Evolutionary conservation across 805 yeast species (phyloP).

Genomic region (Lipomyces yamanashiensis): DNA sequence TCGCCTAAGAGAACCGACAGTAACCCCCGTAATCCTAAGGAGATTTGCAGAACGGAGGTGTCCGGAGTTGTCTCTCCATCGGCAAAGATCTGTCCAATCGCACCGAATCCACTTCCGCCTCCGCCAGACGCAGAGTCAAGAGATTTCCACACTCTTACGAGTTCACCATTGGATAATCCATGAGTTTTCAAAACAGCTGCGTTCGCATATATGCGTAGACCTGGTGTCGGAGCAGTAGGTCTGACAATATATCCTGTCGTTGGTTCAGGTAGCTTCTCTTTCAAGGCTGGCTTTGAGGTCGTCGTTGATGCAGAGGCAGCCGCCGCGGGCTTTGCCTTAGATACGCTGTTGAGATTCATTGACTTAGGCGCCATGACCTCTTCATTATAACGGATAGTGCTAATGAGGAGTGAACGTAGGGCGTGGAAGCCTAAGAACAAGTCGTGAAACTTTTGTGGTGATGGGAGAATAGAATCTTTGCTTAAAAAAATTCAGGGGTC

Average conservation of each 20-base stretch:
- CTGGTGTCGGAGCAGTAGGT: conserved; percentile 26
- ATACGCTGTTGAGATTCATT: conserved; percentile 16
- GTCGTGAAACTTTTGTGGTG: not conserved
- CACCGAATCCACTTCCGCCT: conserved; percentile 6
- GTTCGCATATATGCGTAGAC: conserved; percentile 13
- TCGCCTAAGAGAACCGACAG: conserved; percentile 57
- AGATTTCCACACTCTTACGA: conserved; percentile 25
- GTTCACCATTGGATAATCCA: conserved; percentile 21
- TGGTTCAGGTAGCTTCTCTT: conserved; percentile 15
- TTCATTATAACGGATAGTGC: not conserved
- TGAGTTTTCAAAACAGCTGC: conserved; percentile 21
- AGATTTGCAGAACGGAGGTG: conserved; percentile 38
- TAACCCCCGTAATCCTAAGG: conserved; percentile 47
- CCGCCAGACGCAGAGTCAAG: conserved; percentile 3
- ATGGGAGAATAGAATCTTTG: not conserved
- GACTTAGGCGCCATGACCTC: conserved; percentile 22
- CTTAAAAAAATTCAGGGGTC: conserved; percentile 7
- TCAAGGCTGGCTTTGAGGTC: not conserved
- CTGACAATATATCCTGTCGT: conserved; percentile 30
- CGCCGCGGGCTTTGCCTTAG: conserved; percentile 10
- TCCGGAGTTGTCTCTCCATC: conserved; percentile 16
- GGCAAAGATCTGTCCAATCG: conserved; percentile 21
- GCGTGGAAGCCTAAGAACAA: too few relatives aligned
- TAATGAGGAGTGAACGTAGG: not conserved
- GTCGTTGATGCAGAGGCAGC: conserved; percentile 2